These are phyloP conservation scores for Oidiodendron maius DNA, from an alignment of 495 filamentous ascomycete species.

Conservation along the genomic window DNA sequence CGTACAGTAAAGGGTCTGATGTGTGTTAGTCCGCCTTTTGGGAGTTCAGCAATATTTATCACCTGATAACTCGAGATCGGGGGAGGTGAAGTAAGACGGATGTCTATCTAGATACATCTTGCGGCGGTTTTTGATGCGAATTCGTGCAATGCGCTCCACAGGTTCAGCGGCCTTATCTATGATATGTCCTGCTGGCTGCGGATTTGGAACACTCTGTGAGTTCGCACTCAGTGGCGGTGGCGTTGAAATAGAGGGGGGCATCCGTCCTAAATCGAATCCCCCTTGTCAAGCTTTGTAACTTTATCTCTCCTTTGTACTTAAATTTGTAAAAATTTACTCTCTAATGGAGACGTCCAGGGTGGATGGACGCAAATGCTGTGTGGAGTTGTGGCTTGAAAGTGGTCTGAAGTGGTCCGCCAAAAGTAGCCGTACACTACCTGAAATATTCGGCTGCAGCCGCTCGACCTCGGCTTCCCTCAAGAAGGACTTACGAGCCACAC, in stretches of 20 bases:
- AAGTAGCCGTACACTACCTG: too few species aligned
- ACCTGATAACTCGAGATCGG: conserved; percentile 23
- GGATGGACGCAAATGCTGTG: too few species aligned
- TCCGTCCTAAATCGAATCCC: neutral
- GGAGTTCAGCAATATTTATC: neutral
- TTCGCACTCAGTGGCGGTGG: neutral
- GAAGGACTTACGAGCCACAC: neutral
- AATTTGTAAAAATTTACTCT: too few species aligned
- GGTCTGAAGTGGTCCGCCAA: neutral
- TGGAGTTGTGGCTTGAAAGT: too few species aligned
- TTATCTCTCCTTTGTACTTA: too few species aligned
- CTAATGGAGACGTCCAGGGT: too few species aligned
- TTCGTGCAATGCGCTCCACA: conserved; percentile 6
- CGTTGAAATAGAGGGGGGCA: neutral
- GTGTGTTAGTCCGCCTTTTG: conserved; percentile 21
- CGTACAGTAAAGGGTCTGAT: conserved; percentile 69
- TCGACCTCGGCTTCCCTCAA: neutral
- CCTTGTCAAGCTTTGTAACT: too few species aligned
- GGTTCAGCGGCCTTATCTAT: neutral
- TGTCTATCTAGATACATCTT: conserved; percentile 24
- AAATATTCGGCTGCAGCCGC: too few species aligned
- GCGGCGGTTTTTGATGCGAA: conserved; percentile 23
- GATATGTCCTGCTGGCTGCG: too few species aligned
- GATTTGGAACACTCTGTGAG: conserved; percentile 11
- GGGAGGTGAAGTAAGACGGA: conserved; percentile 22